phyloP scores from a whole-genome alignment of 768 basidiomycete species.

The Cubamyces sp. region DNA sequence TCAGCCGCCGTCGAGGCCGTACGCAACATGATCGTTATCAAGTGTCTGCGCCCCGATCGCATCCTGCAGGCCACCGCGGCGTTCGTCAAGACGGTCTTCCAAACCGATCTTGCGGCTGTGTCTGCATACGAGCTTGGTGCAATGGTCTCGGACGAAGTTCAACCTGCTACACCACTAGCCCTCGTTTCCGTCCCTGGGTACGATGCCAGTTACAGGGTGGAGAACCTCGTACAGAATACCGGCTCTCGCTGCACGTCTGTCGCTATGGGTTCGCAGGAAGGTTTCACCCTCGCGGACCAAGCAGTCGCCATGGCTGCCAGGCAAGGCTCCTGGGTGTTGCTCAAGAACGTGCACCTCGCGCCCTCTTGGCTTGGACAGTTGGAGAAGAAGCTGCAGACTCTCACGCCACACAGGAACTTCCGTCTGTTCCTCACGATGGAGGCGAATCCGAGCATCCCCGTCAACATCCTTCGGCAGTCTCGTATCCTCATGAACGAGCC shows the following conservation, averaged over 20 bases:
- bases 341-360: constrained; percentile 97
- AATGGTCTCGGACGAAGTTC: constrained; percentile 82
- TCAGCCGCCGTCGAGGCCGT: constrained; percentile 75
- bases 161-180: constrained; percentile 81
- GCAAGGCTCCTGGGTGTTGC: constrained; percentile 93
- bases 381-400: constrained; percentile 94
- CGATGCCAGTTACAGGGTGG: constrained; percentile 97
- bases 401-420: constrained; percentile 90
- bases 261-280: constrained; percentile 98
- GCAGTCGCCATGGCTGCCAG: constrained; percentile 92
- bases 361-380: constrained; percentile 95
- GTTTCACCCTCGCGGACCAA: constrained; percentile 94
- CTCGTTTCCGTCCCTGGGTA: constrained; percentile 94
- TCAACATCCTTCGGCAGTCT: constrained; percentile 95
- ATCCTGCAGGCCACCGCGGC: constrained; percentile 79
- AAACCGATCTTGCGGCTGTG: constrained; percentile 74
- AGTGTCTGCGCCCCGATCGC: constrained; percentile 92
- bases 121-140: constrained; percentile 74
- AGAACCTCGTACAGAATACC: constrained; percentile 80
- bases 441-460: constrained; percentile 91
- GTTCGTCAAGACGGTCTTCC: constrained; percentile 79
- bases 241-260: constrained; percentile 83
- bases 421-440: constrained; percentile 98
- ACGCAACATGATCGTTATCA: constrained; percentile 77
- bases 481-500: constrained; percentile 99